These are phyloP conservation scores for Geranomyces michiganensis DNA, from an alignment of 192 early-diverging fungal genomes.

Conservation along the genomic window DNA sequence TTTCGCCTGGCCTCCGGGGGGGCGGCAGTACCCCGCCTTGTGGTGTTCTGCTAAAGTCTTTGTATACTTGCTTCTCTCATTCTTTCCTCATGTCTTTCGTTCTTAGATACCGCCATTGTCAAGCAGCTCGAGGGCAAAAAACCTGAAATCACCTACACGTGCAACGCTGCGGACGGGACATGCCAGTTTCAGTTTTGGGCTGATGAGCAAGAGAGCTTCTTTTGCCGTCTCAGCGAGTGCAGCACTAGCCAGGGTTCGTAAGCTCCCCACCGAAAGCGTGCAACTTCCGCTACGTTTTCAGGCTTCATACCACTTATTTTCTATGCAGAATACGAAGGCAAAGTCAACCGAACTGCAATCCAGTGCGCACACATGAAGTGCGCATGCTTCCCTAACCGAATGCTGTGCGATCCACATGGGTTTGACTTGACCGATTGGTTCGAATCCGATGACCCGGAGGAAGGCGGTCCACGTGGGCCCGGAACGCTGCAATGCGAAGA, in stretches of 20 bases:
- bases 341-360: conserved; percentile 64
- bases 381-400: conserved; percentile 73
- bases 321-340: conserved; percentile 46
- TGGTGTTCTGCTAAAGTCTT: too few species aligned
- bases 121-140: conserved; percentile 33
- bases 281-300: not conserved
- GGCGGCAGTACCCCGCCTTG: not conserved
- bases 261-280: not conserved
- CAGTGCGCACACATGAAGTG: conserved; percentile 78
- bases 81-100: not conserved
- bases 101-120: conserved; percentile 38
- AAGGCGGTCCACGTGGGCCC: conserved; percentile 68
- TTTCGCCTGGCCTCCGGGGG: not conserved
- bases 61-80: not conserved
- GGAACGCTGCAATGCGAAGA: conserved; percentile 39
- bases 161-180: conserved; percentile 14
- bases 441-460: conserved; percentile 60
- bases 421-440: conserved; percentile 82
- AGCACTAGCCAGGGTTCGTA: conserved; percentile 60
- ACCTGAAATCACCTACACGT: conserved; percentile 42
- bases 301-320: conserved; percentile 2
- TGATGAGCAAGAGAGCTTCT: conserved; percentile 85
- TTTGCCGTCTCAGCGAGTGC: conserved; percentile 81
- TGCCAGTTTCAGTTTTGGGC: conserved; percentile 73
- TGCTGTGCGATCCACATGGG: conserved; percentile 70